Evolutionary conservation across 1,284 basidiomycete species (phyloP).

Genomic region (Coniophora puteana): DNA sequence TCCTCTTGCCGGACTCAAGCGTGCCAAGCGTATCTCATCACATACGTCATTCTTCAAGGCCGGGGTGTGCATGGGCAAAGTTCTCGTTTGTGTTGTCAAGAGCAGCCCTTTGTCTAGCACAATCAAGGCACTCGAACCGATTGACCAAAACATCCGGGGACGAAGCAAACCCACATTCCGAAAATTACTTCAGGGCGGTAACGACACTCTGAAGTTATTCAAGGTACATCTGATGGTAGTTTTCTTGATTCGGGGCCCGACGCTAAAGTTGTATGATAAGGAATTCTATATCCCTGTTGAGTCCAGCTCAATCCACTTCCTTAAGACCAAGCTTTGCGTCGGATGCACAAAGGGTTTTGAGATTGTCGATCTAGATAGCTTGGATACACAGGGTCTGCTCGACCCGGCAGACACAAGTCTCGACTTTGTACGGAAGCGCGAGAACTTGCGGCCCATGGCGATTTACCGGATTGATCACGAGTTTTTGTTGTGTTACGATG

Average conservation of each 20-base stretch:
- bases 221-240: slow-evolving; percentile 52
- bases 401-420: slow-evolving; percentile 91
- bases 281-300: slow-evolving; percentile 99
- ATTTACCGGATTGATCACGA: slow-evolving; percentile 98
- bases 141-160: slow-evolving; percentile 84
- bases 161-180: slow-evolving; percentile 91
- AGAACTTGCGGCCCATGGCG: slow-evolving; percentile 90
- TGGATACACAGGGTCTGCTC: slow-evolving; percentile 95
- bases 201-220: slow-evolving; percentile 93
- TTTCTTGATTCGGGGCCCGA: slow-evolving; percentile 5
- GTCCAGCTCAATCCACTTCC: slow-evolving; percentile 94
- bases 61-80: slow-evolving; percentile 88
- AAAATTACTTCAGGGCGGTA: slow-evolving; percentile 90
- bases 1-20: slow-evolving; percentile 86
- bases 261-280: slow-evolving; percentile 40
- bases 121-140: slow-evolving; percentile 96
- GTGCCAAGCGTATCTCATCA: slow-evolving; percentile 92
- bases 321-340: slow-evolving; percentile 97
- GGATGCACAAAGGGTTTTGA: slow-evolving; percentile 99
- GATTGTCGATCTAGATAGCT: slow-evolving; percentile 95
- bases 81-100: slow-evolving; percentile 98
- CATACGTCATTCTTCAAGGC: slow-evolving; percentile 99
- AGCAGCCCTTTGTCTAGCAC: slow-evolving; percentile 92
- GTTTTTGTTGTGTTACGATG: slow-evolving; percentile 97
- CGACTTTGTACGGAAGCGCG: slow-evolving; percentile 91